Base-by-base conservation (phyloP, 192 early-diverging fungal genomes). In the Podila epigama region DNA sequence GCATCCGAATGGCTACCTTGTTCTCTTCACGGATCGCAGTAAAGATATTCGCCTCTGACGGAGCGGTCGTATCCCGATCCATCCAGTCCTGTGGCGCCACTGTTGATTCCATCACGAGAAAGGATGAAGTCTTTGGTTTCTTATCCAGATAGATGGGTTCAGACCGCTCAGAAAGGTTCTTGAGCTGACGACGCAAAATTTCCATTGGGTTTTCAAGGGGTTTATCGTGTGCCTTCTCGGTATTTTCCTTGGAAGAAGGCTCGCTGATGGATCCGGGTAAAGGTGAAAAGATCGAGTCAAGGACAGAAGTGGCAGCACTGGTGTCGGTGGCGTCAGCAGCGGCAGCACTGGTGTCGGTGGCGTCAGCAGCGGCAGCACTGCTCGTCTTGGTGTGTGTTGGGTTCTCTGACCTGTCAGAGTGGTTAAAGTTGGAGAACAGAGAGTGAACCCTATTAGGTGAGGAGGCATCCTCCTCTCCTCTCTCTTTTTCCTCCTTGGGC, bases 1-100 rank as follows among this genome's bases (percentile, higher is more conserved):
- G 54, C 73, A 77, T 77, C 51, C 73, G 67, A 13, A 77, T 77
- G 16, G 73, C 64, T 0, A 77, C 73, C 40, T 77, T 68, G 66
- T 77, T 77, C 50, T 77, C 73, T 1, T 68, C 66, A 8, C 61
- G 33, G 54, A 77, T 77, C 32, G 54, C 59, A 18, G 67, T 44
- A 42, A 77, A 77, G 5, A 77, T 13, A 4, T 20, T 58, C 48
- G 67, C 64, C n/a, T 68, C 61, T 7, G 63, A 32, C 11, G 73
- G 66, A 12, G 53, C n/a, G 0, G 60, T 59, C 8, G 54, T 52
- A 9, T 77, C 73, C 20, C 51, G 51, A 18, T 22, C 54, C 60
- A 77, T 51, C 73, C 65, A 68, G 10, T 77, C 66, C 33, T 77
- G 66, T 9, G 66, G 66, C 1, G 50, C 61, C 5, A 77, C 73